phyloP scores from a whole-genome alignment of 352 stramenopile genomes.

The Phytopythium delawarense region DNA sequence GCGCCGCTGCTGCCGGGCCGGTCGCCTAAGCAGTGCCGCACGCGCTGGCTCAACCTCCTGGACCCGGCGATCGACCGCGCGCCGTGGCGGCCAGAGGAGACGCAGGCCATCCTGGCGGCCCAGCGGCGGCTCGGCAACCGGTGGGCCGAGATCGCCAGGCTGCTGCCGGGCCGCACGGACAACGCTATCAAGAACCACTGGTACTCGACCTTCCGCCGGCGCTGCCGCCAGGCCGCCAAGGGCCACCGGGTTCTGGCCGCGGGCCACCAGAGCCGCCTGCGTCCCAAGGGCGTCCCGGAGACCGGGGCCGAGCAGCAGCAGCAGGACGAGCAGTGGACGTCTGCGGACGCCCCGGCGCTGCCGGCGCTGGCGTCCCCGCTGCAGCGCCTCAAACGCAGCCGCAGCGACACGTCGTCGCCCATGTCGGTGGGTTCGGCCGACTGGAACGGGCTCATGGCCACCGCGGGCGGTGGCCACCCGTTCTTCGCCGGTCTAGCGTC shows the following conservation, averaged over 20 bases:
- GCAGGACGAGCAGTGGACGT: too few relatives aligned
- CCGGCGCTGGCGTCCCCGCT: slow-evolving; percentile 5
- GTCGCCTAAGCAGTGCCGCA: slow-evolving; percentile 96
- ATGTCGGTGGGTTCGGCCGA: slow-evolving; percentile 32
- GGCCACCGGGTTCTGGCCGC: not conserved
- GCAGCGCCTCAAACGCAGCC: slow-evolving; percentile 3
- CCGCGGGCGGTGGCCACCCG: not conserved
- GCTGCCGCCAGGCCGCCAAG: slow-evolving; percentile 47
- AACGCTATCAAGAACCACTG: slow-evolving; percentile 88
- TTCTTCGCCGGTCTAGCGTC: slow-evolving; percentile 1
- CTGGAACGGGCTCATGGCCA: slow-evolving; percentile 4
- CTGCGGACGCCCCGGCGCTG: too few relatives aligned
- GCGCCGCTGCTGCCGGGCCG: slow-evolving; percentile 88
- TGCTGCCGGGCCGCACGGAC: slow-evolving; percentile 88
- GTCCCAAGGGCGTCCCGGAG: not conserved
- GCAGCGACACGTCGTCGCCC: slow-evolving; percentile 16
- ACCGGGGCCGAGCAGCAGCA: too few relatives aligned
- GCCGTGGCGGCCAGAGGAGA: slow-evolving; percentile 91
- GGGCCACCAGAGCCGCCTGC: not conserved
- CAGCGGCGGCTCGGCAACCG: slow-evolving; percentile 89
- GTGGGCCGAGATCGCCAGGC: slow-evolving; percentile 97
- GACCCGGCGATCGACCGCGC: slow-evolving; percentile 93
- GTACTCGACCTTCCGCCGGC: slow-evolving; percentile 73
- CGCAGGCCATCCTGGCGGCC: slow-evolving; percentile 71
- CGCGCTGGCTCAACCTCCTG: slow-evolving; percentile 94